Base-by-base conservation (phyloP, 179 eudicot genomes). In the Carnegiea gigantea region DNA sequence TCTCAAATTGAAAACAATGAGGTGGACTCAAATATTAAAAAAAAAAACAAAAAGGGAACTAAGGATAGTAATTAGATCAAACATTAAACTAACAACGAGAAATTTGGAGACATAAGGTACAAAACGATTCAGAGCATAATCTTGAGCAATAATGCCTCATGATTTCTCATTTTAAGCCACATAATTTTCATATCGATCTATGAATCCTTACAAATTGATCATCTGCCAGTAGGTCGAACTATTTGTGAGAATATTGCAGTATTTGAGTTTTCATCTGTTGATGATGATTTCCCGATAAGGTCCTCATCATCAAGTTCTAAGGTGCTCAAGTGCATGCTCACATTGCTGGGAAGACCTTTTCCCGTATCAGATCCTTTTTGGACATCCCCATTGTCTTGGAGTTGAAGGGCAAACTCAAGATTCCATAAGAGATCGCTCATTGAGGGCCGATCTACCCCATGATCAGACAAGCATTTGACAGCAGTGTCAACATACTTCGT, bases 381-480 rank as follows among this genome's bases (percentile, higher is more conserved):
- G 5, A 11, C 79, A 6, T 82, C 84, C 1, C 81, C 87, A 20
- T 60, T 80, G 23, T 88, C 86, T n/a, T 88, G 90, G 18, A 88
- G 79, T 23, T 88, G 90, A 5, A 84, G 74, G 9, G 86, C 81
- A 23, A 84, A 86, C 78, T 88, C 90, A 5, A 88, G 86, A 64
- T 88, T 86, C 90, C 88, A 88, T 17, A 88, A 53, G 11, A 88
- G 62, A 72, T 88, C 90, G 26, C 90, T 88, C 88, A 88, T 84
- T 14, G 90, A 80, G 2, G 90, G 90, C 18, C 90, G 84, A 70
- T 88, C 88, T 43, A 86, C 78, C 33, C 90, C 90, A 48, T 86
- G 86, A 43, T 88, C 87, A 1, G 90, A 84, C 67, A 86, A 76
- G 4, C 88, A 86, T 57, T 88, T 88, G 7, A 84, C 83, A 9